Conservation (phyloP, 768 basidiomycete genomes). For the Podaxis carcinomalis region DNA sequence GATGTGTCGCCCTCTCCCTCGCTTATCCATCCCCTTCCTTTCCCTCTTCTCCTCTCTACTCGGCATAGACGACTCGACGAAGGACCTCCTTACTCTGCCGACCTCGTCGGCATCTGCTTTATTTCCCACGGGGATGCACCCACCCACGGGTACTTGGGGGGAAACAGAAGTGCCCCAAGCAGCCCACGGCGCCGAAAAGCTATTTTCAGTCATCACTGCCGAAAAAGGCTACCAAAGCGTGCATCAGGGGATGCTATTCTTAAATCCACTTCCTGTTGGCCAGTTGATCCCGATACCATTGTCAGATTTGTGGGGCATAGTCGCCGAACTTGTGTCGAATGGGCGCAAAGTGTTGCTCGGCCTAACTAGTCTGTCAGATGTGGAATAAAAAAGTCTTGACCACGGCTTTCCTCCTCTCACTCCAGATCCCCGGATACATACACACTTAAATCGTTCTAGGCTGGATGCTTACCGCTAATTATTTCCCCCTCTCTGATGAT, state of each 20-base stretch:
- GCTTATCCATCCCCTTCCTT: conserved; percentile 30
- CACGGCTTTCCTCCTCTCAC: too few relatives aligned
- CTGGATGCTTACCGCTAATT: too few relatives aligned
- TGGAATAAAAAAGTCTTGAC: background rate
- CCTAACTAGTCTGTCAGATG: background rate
- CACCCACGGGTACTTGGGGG: background rate
- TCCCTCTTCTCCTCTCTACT: conserved; percentile 33
- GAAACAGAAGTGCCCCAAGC: background rate
- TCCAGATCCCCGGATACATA: too few relatives aligned
- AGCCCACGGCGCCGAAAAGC: background rate
- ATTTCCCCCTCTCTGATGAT: background rate
- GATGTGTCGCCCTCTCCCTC: conserved; percentile 20
- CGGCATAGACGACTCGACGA: conserved; percentile 31
- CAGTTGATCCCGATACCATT: background rate
- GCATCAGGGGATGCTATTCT: background rate
- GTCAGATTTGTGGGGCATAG: background rate
- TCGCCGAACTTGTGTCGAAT: background rate
- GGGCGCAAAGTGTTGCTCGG: background rate
- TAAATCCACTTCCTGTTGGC: background rate
- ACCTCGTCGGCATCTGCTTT: conserved; percentile 22
- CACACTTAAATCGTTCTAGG: too few relatives aligned
- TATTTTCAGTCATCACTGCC: background rate
- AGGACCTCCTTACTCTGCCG: conserved; percentile 30
- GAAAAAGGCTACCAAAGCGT: background rate
- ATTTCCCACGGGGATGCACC: conserved; percentile 20